Evolutionary conservation across 1,284 basidiomycete species (phyloP).

Genomic region (Moesziomyces antarcticus): DNA sequence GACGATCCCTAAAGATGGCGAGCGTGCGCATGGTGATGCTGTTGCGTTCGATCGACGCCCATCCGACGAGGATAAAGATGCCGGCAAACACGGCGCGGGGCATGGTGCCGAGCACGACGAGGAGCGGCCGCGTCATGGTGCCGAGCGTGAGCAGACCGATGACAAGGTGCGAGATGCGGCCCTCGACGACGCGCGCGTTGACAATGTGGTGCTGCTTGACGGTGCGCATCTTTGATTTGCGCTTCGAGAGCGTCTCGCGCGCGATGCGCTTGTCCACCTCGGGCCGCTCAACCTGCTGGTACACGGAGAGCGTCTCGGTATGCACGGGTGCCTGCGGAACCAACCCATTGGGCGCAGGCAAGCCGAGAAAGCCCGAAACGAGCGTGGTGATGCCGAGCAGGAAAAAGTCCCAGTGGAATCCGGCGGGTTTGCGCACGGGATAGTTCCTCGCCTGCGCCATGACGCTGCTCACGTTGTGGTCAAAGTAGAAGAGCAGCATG

Average conservation of each 20-base stretch:
- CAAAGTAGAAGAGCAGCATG: slow-evolving; percentile 66
- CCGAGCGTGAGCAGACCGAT: slow-evolving; percentile 66
- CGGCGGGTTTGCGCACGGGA: slow-evolving; percentile 88
- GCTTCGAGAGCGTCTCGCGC: slow-evolving; percentile 70
- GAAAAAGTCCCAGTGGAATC: slow-evolving; percentile 82
- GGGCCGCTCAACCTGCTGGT: slow-evolving; percentile 71
- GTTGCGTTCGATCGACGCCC: slow-evolving; percentile 78
- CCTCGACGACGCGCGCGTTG: slow-evolving; percentile 62
- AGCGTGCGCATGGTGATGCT: slow-evolving; percentile 85
- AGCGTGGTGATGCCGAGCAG: slow-evolving; percentile 91
- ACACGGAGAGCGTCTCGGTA: slow-evolving; percentile 83
- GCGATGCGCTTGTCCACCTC: slow-evolving; percentile 57
- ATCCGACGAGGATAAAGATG: slow-evolving; percentile 67
- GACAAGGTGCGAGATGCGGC: slow-evolving; percentile 62
- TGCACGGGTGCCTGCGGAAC: slow-evolving; percentile 97
- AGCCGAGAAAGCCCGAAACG: slow-evolving; percentile 85
- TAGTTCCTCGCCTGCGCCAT: slow-evolving; percentile 94
- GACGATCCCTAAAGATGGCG: slow-evolving; percentile 81
- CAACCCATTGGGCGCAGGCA: slow-evolving; percentile 89
- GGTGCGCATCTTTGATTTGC: slow-evolving; percentile 23
- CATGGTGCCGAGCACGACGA: slow-evolving; percentile 65
- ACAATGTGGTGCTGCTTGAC: slow-evolving; percentile 53
- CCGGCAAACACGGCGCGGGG: slow-evolving; percentile 63
- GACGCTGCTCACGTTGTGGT: slow-evolving; percentile 78
- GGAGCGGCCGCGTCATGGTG: slow-evolving; percentile 66